These are phyloP conservation scores for Solanum sitiens DNA, from an alignment of 257 asterid genomes.

Conservation along the genomic window DNA sequence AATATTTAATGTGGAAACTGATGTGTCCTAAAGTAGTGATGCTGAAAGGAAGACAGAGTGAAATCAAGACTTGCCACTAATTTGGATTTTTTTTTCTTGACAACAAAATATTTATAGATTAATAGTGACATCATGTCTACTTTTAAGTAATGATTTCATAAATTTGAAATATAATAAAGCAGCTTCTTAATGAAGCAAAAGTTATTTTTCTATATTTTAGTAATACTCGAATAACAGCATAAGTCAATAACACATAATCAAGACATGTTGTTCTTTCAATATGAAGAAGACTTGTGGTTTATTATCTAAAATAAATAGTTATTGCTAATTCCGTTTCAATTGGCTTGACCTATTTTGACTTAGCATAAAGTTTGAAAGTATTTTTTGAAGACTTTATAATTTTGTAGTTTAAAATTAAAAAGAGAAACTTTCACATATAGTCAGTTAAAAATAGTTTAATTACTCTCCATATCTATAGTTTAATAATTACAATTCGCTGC, in stretches of 20 bases:
- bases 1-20: neutral
- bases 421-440: no score
- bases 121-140: neutral
- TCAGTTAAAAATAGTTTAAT: no score
- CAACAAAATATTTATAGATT: neutral
- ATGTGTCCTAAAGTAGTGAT: neutral
- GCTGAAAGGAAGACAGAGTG: neutral
- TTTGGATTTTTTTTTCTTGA: neutral
- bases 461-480: no score
- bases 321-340: neutral
- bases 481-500: no score
- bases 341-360: no score
- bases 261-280: neutral
- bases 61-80: neutral
- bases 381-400: no score
- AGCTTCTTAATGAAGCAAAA: neutral
- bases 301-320: neutral
- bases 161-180: neutral
- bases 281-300: slow-evolving; percentile 6
- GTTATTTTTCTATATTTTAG: neutral
- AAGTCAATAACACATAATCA: neutral
- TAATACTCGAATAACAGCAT: neutral
- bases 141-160: neutral
- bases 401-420: no score
- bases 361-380: no score